These are phyloP conservation scores for Cylindrotheca fusiformis DNA, from an alignment of 108 stramenopile genomes.

Conservation along the genomic window DNA sequence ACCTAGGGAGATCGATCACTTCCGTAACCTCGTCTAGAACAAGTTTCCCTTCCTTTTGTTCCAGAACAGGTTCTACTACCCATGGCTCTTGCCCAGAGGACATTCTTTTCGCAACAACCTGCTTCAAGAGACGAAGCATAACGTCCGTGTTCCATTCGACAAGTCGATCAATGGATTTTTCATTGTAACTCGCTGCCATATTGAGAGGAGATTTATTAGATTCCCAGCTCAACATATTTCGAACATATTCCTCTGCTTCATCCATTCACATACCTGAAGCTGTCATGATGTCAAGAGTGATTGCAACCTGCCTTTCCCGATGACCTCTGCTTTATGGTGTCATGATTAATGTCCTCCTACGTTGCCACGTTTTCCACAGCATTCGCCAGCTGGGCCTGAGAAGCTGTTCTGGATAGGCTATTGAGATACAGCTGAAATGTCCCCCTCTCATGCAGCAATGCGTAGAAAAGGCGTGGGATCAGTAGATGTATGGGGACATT, in stretches of 20 bases:
- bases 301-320: too few species aligned
- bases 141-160: constrained; percentile 32
- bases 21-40: constrained; percentile 12
- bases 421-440: too few species aligned
- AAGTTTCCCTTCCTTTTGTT: constrained; percentile 3
- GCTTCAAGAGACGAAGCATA: constrained; percentile 13
- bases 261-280: background rate
- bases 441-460: too few species aligned
- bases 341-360: too few species aligned
- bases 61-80: constrained; percentile 17
- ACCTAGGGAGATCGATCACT: constrained; percentile 18
- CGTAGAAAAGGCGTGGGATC: too few species aligned
- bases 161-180: constrained; percentile 12
- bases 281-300: too few species aligned
- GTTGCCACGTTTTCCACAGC: too few species aligned
- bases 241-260: constrained; percentile 5
- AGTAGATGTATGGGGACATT: too few species aligned
- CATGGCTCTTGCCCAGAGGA: constrained; percentile 14
- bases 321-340: too few species aligned
- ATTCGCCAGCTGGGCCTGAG: too few species aligned
- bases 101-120: constrained; percentile 24
- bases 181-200: background rate
- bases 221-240: background rate
- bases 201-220: background rate
- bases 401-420: too few species aligned